These are phyloP conservation scores for Tulasnella calospora DNA, from an alignment of 768 basidiomycete genomes.

Conservation along the genomic window DNA sequence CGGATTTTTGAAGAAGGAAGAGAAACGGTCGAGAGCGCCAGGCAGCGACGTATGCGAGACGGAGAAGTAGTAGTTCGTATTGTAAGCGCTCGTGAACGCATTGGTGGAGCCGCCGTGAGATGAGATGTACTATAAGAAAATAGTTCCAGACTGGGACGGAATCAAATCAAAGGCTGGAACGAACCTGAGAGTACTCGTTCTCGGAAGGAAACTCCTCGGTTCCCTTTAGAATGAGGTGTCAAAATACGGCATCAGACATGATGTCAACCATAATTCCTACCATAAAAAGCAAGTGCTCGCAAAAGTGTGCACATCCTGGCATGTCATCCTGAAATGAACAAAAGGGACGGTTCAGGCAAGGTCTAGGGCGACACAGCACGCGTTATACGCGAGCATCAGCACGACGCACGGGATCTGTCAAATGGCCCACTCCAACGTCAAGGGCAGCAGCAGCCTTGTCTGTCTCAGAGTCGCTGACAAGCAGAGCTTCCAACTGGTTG, in stretches of 20 bases:
- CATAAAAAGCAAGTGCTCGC: constrained; percentile 95
- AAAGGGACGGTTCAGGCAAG: not conserved
- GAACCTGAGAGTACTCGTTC: constrained; percentile 87
- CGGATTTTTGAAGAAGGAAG: constrained; percentile 90
- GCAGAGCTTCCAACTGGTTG: constrained; percentile 81
- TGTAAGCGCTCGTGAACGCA: constrained; percentile 85
- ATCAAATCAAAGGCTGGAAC: not conserved
- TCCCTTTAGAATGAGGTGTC: constrained; percentile 46
- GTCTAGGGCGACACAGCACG: not conserved
- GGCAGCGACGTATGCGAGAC: constrained; percentile 59
- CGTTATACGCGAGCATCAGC: not conserved
- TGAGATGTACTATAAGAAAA: constrained; percentile 36
- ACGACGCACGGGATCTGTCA: constrained; percentile 80
- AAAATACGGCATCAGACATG: constrained; percentile 8
- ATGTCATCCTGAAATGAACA: constrained; percentile 61
- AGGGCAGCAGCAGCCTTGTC: constrained; percentile 95
- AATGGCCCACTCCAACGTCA: constrained; percentile 90
- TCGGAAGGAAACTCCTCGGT: constrained; percentile 81
- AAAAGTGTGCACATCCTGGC: constrained; percentile 90
- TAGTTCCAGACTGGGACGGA: not conserved
- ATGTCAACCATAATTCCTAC: constrained; percentile 44
- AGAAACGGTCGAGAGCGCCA: constrained; percentile 69
- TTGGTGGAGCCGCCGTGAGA: constrained; percentile 69
- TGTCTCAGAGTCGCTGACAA: constrained; percentile 77
- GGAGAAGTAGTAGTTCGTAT: constrained; percentile 85